A percentile compares a stretch with the other conserved stretches of the same genome.
These are phyloP conservation scores for Podospora bellae-mahoneyi DNA, from an alignment of 495 filamentous ascomycete genomes.

Conservation along the genomic window DNA sequence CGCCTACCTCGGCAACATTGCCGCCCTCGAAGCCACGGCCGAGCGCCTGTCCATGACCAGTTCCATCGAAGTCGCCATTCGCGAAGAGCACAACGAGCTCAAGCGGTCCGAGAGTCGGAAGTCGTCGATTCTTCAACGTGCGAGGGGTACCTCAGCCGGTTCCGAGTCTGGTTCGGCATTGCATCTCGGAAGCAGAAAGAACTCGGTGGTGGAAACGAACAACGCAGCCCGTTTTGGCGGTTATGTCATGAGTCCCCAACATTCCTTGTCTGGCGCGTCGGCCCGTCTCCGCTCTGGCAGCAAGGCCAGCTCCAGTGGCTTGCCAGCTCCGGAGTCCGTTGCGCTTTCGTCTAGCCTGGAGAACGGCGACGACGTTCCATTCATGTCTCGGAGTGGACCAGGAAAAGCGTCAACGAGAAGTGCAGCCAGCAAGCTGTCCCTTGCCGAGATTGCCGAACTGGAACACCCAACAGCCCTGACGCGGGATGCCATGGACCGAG, in stretches of 20 bases:
- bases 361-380: slow-evolving; percentile 34
- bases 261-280: slow-evolving; percentile 56
- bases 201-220: slow-evolving; percentile 68
- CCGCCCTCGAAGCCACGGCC: slow-evolving; percentile 75
- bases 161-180: slow-evolving; percentile 38
- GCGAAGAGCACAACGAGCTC: slow-evolving; percentile 72
- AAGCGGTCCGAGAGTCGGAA: slow-evolving; percentile 63
- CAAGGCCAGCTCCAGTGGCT: slow-evolving; percentile 39
- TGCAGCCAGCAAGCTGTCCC: slow-evolving; percentile 41
- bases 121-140: slow-evolving; percentile 48
- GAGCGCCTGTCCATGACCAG: slow-evolving; percentile 75
- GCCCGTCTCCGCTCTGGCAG: slow-evolving; percentile 58
- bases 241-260: slow-evolving; percentile 61
- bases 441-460: slow-evolving; percentile 46
- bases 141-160: slow-evolving; percentile 25
- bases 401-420: slow-evolving; percentile 47
- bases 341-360: slow-evolving; percentile 26
- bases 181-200: slow-evolving; percentile 55
- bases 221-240: slow-evolving; percentile 62
- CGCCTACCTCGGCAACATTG: slow-evolving; percentile 72
- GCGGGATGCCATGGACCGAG: slow-evolving; percentile 44
- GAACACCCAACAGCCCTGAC: slow-evolving; percentile 43
- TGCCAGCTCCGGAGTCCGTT: slow-evolving; percentile 12
- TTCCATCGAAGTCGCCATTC: slow-evolving; percentile 78
- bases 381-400: slow-evolving; percentile 43